Evolutionary conservation across 345 rosid genomes (phyloP).

Genomic region (Aquilaria malaccensis): DNA sequence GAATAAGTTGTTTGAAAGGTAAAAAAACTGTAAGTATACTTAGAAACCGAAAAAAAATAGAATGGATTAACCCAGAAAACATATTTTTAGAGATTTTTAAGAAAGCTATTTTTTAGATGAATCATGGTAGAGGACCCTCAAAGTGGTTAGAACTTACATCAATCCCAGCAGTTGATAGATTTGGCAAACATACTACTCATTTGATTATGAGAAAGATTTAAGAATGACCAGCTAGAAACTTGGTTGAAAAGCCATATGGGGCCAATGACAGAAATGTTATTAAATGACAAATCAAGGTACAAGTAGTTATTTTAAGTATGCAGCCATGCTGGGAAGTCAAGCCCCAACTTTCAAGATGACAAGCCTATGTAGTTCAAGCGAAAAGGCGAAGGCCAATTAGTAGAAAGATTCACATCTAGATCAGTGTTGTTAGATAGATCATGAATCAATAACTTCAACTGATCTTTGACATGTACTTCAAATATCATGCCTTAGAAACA

Average conservation of each 20-base stretch:
- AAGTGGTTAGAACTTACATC: conserved; percentile 7
- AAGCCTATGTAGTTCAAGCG: not conserved
- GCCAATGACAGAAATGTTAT: not conserved
- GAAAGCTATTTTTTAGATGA: not conserved
- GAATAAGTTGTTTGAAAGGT: conserved; percentile 2
- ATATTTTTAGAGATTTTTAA: conserved; percentile 5
- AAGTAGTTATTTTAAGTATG: conserved; percentile 3
- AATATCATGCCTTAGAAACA: not conserved
- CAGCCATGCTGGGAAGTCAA: conserved; percentile 5
- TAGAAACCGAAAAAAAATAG: not conserved
- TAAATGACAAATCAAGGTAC: not conserved
- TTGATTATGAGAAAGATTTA: not conserved
- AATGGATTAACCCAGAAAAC: not conserved
- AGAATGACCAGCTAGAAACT: not conserved
- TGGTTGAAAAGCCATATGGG: conserved; percentile 7
- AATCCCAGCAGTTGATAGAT: conserved; percentile 1
- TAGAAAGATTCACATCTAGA: not conserved
- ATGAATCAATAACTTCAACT: not conserved
- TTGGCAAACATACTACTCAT: not conserved
- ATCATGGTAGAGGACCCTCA: not conserved
- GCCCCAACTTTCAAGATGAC: conserved; percentile 1
- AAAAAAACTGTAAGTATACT: not conserved
- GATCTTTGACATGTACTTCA: conserved; percentile 7
- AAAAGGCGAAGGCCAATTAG: conserved; percentile 7
- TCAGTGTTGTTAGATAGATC: not conserved